Conservation (phyloP, 2,329 filamentous ascomycete genomes). For the Tolypocladium cylindrosporum region DNA sequence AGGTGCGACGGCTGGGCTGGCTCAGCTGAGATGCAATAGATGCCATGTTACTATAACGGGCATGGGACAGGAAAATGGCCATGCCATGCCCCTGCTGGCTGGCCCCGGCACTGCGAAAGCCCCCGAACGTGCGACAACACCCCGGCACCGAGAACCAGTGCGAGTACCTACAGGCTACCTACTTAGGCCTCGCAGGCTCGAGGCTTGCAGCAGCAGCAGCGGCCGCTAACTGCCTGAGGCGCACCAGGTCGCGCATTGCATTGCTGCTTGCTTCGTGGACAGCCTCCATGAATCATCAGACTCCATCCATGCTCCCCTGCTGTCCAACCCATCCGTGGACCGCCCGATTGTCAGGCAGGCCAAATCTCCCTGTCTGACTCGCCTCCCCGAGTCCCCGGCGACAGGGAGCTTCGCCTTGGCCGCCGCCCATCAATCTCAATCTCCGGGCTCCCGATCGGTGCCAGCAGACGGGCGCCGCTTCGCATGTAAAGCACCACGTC, state of each 20-base stretch:
- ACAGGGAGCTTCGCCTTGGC: neutral
- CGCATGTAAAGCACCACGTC: neutral
- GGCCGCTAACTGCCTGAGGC: neutral
- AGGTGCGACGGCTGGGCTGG: neutral
- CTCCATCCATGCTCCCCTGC: neutral
- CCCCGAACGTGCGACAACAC: too few species aligned
- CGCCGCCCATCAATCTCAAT: conserved; percentile 1
- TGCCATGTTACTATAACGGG: neutral
- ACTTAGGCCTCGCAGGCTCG: neutral
- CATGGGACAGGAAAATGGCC: neutral
- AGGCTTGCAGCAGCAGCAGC: neutral
- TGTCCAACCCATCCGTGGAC: neutral
- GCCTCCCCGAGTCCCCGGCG: conserved; percentile 3
- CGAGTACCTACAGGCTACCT: too few species aligned
- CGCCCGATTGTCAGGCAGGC: neutral
- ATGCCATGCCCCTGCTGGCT: neutral
- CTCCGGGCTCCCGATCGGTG: conserved; percentile 2
- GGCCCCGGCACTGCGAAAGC: neutral
- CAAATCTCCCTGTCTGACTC: conserved; percentile 9
- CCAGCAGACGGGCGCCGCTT: conserved; percentile 1
- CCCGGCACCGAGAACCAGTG: too few species aligned
- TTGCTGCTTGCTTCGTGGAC: neutral
- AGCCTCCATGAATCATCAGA: neutral
- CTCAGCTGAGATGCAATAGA: neutral
- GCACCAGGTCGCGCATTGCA: neutral